Evolutionary conservation across 2,329 filamentous ascomycete species (phyloP).

Genomic region (Gremmenia infestans): DNA sequence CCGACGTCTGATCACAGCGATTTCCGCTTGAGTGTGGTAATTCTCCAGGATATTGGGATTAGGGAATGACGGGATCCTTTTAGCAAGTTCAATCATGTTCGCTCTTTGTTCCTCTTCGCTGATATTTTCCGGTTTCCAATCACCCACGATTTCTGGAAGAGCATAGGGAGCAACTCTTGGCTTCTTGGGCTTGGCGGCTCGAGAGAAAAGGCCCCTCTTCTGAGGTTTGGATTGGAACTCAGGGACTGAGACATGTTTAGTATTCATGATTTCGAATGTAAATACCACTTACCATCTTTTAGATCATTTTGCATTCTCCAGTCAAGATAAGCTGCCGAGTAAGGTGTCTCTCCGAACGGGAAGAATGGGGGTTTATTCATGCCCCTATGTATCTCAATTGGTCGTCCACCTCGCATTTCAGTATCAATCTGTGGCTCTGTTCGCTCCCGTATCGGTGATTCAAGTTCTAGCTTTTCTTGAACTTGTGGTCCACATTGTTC

Average conservation of each 20-base stretch:
- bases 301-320: constrained; percentile 24
- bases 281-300: constrained; percentile 18
- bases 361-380: constrained; percentile 16
- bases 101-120: constrained; percentile 9
- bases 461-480: constrained; percentile 1
- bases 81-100: constrained; percentile 9
- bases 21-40: constrained; percentile 17
- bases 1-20: constrained; percentile 3
- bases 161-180: neutral
- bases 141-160: constrained; percentile 16
- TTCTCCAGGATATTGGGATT: constrained; percentile 9
- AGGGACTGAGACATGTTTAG: constrained; percentile 16
- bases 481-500: constrained; percentile 11
- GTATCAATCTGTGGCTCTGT: neutral
- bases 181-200: neutral
- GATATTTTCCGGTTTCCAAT: constrained; percentile 16
- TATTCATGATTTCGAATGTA: neutral
- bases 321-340: constrained; percentile 21
- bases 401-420: neutral
- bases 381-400: constrained; percentile 8
- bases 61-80: constrained; percentile 8
- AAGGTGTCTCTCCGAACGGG: constrained; percentile 29
- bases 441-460: neutral
- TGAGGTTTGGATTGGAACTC: constrained; percentile 13
- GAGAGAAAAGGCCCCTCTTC: neutral